Percentiles rank a stretch among this genome's conserved stretches.
Conservation (phyloP, 139 green algal genomes). For the Diplosphaera chodatii region DNA sequence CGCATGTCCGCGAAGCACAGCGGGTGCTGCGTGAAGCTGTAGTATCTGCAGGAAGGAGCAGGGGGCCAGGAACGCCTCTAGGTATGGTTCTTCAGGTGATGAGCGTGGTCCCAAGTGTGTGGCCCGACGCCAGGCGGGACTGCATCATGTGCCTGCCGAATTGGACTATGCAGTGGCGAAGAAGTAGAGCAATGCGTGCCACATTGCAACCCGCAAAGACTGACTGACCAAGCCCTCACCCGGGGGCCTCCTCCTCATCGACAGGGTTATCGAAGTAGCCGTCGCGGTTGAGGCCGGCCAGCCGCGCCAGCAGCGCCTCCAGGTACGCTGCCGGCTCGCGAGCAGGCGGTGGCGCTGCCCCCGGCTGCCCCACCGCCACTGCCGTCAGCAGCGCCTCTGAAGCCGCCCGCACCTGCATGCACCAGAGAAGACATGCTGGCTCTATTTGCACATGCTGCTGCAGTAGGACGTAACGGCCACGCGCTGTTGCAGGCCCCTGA, state of each 20-base stretch:
- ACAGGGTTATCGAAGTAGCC: slow-evolving; percentile 54
- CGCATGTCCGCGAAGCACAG: slow-evolving; percentile 61
- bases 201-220: too few relatives aligned
- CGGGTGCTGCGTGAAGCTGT: slow-evolving; percentile 45
- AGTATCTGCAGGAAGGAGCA: slow-evolving; percentile 16
- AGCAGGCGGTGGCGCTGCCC: not conserved
- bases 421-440: too few relatives aligned
- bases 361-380: not conserved
- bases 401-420: not conserved
- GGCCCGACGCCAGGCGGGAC: too few relatives aligned
- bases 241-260: slow-evolving; percentile 37
- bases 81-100: too few relatives aligned
- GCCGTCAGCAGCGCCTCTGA: not conserved
- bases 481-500: too few relatives aligned
- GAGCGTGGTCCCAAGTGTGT: too few relatives aligned
- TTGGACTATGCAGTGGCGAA: too few relatives aligned
- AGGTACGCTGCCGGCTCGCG: slow-evolving; percentile 8
- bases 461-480: too few relatives aligned
- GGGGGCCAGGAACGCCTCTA: not conserved
- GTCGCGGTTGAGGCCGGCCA: slow-evolving; percentile 27
- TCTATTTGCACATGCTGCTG: too few relatives aligned
- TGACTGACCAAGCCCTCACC: not conserved
- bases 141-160: too few relatives aligned
- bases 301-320: slow-evolving; percentile 17
- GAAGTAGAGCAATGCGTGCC: too few relatives aligned